These are phyloP conservation scores for Beverwykella pulmonaria DNA, from an alignment of 495 filamentous ascomycete genomes.

Conservation along the genomic window DNA sequence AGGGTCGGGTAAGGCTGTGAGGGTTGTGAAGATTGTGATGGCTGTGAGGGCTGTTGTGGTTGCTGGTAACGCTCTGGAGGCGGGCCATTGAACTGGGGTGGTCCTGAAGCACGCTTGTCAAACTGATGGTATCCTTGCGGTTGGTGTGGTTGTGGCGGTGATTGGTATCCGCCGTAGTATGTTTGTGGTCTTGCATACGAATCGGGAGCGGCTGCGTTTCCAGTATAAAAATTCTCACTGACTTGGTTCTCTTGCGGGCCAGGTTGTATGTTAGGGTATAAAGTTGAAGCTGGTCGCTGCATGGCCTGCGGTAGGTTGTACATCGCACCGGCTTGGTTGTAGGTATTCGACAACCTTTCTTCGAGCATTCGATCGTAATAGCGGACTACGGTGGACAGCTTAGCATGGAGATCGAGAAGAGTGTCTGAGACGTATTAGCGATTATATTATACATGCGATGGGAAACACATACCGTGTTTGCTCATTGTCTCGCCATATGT, in stretches of 20 bases:
- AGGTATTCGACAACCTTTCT: slow-evolving; percentile 88
- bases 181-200: slow-evolving; percentile 50
- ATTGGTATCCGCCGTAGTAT: slow-evolving; percentile 40
- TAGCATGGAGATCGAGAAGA: slow-evolving; percentile 89
- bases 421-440: slow-evolving; percentile 63
- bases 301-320: slow-evolving; percentile 56
- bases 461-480: slow-evolving; percentile 77
- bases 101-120: slow-evolving; percentile 42
- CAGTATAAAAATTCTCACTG: slow-evolving; percentile 80
- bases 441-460: background rate
- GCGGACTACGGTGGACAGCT: slow-evolving; percentile 94
- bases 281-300: slow-evolving; percentile 53
- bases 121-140: slow-evolving; percentile 40
- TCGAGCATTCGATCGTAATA: slow-evolving; percentile 99
- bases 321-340: slow-evolving; percentile 73
- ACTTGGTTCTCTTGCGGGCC: slow-evolving; percentile 32
- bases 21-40: slow-evolving; percentile 34
- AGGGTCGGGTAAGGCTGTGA: slow-evolving; percentile 37
- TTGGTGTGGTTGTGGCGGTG: slow-evolving; percentile 35
- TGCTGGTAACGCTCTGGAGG: slow-evolving; percentile 35
- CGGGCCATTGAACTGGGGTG: slow-evolving; percentile 24
- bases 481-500: slow-evolving; percentile 99
- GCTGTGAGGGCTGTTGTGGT: slow-evolving; percentile 37
- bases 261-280: slow-evolving; percentile 68
- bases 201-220: slow-evolving; percentile 59